Percentiles rank a stretch among this genome's conserved stretches.
Conservation (phyloP, 2,329 filamentous ascomycete genomes). For the Ascochyta pisi region DNA sequence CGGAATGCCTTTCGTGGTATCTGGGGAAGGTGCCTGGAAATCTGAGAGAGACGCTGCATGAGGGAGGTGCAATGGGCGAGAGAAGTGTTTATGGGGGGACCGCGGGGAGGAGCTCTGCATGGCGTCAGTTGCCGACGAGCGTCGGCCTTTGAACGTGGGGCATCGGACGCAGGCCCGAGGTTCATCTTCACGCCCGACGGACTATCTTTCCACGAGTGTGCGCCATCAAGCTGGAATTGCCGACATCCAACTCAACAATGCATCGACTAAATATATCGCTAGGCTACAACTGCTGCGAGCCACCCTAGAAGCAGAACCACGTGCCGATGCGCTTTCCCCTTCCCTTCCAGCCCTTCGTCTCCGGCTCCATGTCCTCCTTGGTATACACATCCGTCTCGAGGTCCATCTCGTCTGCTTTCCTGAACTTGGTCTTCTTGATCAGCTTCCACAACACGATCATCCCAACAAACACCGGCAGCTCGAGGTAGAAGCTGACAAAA, state of each 20-base stretch:
- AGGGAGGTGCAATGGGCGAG: neutral
- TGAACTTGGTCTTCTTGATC: slow-evolving; percentile 38
- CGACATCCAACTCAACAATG: neutral
- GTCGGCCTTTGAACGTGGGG: slow-evolving; percentile 20
- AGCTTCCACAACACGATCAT: slow-evolving; percentile 42
- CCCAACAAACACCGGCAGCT: slow-evolving; percentile 40
- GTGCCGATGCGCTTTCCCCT: slow-evolving; percentile 34
- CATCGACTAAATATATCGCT: neutral
- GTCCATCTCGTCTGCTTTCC: slow-evolving; percentile 36
- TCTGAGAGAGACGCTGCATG: slow-evolving; percentile 14
- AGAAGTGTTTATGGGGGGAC: slow-evolving; percentile 4
- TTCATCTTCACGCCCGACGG: neutral
- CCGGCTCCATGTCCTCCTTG: slow-evolving; percentile 38
- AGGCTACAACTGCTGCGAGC: neutral
- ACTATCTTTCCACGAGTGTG: slow-evolving; percentile 12
- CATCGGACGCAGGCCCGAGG: slow-evolving; percentile 5
- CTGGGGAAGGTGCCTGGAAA: slow-evolving; percentile 9
- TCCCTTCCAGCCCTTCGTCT: slow-evolving; percentile 28
- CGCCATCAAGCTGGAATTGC: neutral
- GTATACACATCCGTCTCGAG: slow-evolving; percentile 42
- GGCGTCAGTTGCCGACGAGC: slow-evolving; percentile 14
- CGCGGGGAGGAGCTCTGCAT: slow-evolving; percentile 5
- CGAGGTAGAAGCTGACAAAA: slow-evolving; percentile 60
- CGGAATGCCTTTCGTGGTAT: slow-evolving; percentile 9
- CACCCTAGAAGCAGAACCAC: slow-evolving; percentile 36